A percentile compares a stretch with the other conserved stretches of the same genome.
Conservation (phyloP, 371 early-diverging fungal species). For the Syncephalastrum monosporum region DNA sequence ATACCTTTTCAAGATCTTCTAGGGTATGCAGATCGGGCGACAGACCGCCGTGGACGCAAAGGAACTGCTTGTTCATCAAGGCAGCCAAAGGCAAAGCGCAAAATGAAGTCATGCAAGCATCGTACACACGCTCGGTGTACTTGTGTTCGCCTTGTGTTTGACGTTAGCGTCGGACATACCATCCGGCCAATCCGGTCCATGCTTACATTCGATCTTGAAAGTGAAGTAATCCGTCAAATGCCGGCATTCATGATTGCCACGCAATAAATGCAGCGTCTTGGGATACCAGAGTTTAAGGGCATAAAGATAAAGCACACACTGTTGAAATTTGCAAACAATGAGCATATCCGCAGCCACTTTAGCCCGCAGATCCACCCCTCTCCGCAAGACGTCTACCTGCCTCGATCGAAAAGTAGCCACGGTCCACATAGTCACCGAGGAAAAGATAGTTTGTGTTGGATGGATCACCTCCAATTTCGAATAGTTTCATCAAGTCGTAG, state of each 20-base stretch:
- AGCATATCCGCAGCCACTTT: neutral
- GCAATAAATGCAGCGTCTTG: constrained; percentile 83
- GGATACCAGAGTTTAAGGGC: constrained; percentile 93
- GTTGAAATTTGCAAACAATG: neutral
- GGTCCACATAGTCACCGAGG: constrained; percentile 98
- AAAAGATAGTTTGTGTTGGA: constrained; percentile 86
- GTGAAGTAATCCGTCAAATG: constrained; percentile 98
- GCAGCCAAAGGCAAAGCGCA: constrained; percentile 95
- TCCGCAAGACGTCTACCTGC: neutral
- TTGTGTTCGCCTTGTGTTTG: constrained; percentile 75
- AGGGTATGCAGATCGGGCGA: constrained; percentile 91
- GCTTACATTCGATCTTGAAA: constrained; percentile 95
- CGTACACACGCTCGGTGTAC: constrained; percentile 91
- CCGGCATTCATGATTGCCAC: constrained; percentile 99
- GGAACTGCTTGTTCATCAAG: constrained; percentile 94
- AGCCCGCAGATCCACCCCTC: neutral
- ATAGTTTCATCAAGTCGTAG: constrained; percentile 97
- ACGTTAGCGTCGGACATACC: constrained; percentile 20
- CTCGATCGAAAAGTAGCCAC: constrained; percentile 76
- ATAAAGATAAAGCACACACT: constrained; percentile 93
- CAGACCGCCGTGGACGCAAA: constrained; percentile 99
- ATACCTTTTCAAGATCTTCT: constrained; percentile 78
- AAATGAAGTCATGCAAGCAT: constrained; percentile 89
- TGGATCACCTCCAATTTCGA: constrained; percentile 97
- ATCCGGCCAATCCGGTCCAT: too few species aligned